phyloP scores from a whole-genome alignment of 2,329 filamentous ascomycete genomes.

The Fusarium palustre region DNA sequence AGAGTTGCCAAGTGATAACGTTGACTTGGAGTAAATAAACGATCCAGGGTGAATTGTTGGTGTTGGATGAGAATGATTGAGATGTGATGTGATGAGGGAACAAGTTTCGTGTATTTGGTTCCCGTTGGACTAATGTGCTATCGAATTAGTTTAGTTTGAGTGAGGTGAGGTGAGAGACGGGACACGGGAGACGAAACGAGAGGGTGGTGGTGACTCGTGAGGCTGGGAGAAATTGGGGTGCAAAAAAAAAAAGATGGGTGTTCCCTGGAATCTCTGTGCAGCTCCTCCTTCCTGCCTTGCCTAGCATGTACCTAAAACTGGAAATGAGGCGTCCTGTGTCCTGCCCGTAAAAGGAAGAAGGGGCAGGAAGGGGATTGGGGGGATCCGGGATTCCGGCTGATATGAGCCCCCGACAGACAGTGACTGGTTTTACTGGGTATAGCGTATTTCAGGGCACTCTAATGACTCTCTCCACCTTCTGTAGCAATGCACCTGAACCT shows the following conservation, averaged over 20 bases:
- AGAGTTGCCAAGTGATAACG: constrained; percentile 10
- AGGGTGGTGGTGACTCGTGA: constrained; percentile 32
- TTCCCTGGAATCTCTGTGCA: constrained; percentile 16
- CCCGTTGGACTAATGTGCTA: constrained; percentile 21
- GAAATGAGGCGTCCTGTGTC: constrained; percentile 44
- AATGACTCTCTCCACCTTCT: constrained; percentile 32
- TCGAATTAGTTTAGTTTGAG: constrained; percentile 26
- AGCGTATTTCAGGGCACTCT: constrained; percentile 25
- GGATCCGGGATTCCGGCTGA: constrained; percentile 21
- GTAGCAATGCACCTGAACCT: constrained; percentile 19
- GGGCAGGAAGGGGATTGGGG: constrained; percentile 10
- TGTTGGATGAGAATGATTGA: constrained; percentile 41
- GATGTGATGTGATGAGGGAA: constrained; percentile 11
- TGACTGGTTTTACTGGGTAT: constrained; percentile 30
- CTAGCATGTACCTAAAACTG: constrained; percentile 45
- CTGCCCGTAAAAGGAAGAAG: constrained; percentile 17
- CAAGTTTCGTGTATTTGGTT: constrained; percentile 23
- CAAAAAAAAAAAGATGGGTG: constrained; percentile 42
- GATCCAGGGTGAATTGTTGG: constrained; percentile 5
- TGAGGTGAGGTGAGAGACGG: constrained; percentile 24
- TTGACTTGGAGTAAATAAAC: constrained; percentile 19
- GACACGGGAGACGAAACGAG: background rate
- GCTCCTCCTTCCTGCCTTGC: constrained; percentile 37
- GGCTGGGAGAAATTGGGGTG: constrained; percentile 43
- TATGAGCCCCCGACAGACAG: constrained; percentile 9